These are phyloP conservation scores for Cutaneotrichosporon sp. DNA, from an alignment of 1,284 basidiomycete genomes.

Conservation along the genomic window DNA sequence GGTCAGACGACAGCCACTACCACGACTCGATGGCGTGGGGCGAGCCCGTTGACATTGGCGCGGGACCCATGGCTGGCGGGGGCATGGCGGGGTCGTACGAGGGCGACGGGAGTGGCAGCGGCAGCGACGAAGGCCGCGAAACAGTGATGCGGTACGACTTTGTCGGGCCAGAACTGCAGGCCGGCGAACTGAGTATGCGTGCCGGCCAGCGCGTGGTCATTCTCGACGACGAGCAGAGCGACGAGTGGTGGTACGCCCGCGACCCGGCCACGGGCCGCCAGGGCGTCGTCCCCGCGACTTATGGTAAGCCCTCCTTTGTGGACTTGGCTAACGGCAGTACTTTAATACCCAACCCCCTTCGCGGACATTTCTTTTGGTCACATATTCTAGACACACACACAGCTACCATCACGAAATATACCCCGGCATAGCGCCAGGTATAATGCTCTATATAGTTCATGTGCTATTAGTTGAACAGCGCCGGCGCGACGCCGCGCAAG, in stretches of 20 bases:
- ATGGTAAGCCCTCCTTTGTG: conserved; percentile 44
- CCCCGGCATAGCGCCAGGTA: background rate
- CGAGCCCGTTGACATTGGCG: background rate
- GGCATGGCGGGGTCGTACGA: conserved; percentile 10
- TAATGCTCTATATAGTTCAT: conserved; percentile 3
- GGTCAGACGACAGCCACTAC: conserved; percentile 6
- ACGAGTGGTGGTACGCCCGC: conserved; percentile 86
- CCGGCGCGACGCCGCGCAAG: background rate
- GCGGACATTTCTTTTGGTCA: conserved; percentile 2
- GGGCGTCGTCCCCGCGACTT: conserved; percentile 82
- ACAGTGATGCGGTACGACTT: conserved; percentile 45
- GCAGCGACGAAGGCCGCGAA: conserved; percentile 51
- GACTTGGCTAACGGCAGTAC: conserved; percentile 2
- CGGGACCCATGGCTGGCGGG: conserved; percentile 42
- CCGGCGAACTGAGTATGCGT: conserved; percentile 42
- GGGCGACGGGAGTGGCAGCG: conserved; percentile 21
- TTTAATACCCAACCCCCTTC: conserved; percentile 1
- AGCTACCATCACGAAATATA: background rate
- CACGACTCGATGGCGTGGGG: background rate
- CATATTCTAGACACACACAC: background rate
- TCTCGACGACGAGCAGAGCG: conserved; percentile 39
- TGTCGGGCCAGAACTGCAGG: conserved; percentile 35
- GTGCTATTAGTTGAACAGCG: conserved; percentile 1
- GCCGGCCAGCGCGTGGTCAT: conserved; percentile 41
- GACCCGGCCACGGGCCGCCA: conserved; percentile 70